Evolutionary conservation across 495 filamentous ascomycete genomes (phyloP), one percentile per base, ranked within the genome.

Genomic region (Neurospora cerealis): DNA sequence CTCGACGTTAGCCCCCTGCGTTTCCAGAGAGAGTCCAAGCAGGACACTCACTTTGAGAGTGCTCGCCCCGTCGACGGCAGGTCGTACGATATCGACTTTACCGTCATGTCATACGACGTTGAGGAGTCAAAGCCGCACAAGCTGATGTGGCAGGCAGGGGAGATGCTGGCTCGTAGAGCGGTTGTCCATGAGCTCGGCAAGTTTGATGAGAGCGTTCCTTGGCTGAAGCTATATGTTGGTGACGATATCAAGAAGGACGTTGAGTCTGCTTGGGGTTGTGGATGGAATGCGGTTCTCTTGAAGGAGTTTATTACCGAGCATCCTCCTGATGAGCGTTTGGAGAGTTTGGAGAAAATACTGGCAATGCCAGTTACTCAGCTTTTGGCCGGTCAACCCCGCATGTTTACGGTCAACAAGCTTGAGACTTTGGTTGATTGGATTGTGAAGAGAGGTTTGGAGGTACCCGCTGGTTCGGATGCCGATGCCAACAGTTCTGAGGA

Each of bases 91-190:
- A 75, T 95, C 32, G 87, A 91, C 74, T 88, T 95, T 72, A 83
- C 91, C 2, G 86, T 89, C 34, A 86, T 92, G 60, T 93, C 91
- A 72, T 95, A 94, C 75, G 92, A 94, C 74, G 89, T 90, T 19
- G 93, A 91, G 0, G 80, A 79, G 37, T 87, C 88, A 76, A 96
- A 96, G 80, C 93, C 93, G 2, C 81, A 88, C 76, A 77, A 72
- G 7, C 32, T 81, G 19, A 92, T 95, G 40, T 96, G 92, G 74
- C 82, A 89, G 38, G 87, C 89, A 15, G 91, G 90, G 1, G 83
- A 82, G 73, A 77, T 81, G 2, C 80, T 85, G 74, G 85, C 86
- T 38, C 24, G 54, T 13, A 54, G 40, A n/a, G 54, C 11, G 32
- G 15, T 74, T 32, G 1, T 4, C 5, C 37, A 37, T 69, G 37